These are phyloP conservation scores for Diaporthe nobilis DNA, from an alignment of 2,329 filamentous ascomycete genomes.

Conservation along the genomic window DNA sequence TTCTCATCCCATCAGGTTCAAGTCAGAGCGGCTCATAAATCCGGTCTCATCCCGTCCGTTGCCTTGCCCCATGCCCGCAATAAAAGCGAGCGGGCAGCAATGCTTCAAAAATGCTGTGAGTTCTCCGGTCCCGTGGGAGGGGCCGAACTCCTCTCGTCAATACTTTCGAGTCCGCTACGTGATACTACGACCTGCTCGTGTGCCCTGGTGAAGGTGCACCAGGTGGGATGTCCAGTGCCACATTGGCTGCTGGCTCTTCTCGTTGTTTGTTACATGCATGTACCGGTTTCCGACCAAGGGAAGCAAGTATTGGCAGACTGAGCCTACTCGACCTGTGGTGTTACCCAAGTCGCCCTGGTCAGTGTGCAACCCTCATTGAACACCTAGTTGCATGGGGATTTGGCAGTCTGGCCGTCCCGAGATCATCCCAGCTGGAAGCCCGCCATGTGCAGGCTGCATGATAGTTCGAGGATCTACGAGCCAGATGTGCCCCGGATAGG, in stretches of 20 bases:
- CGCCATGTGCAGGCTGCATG: neutral
- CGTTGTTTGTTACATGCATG: constrained; percentile 19
- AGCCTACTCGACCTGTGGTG: constrained; percentile 28
- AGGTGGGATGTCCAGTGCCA: neutral
- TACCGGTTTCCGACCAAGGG: constrained; percentile 6
- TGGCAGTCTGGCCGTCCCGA: neutral
- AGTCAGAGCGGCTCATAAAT: constrained; percentile 6
- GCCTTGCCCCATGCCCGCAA: neutral
- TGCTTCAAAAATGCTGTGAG: neutral
- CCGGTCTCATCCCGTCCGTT: constrained; percentile 1
- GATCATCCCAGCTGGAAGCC: neutral
- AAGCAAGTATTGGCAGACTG: constrained; percentile 23
- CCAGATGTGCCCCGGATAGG: neutral
- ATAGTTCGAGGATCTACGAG: too few relatives aligned
- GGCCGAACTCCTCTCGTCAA: neutral
- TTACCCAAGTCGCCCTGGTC: constrained; percentile 28
- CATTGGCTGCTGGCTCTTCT: constrained; percentile 12
- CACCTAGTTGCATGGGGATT: neutral
- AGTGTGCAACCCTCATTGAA: constrained; percentile 21
- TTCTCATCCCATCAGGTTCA: neutral
- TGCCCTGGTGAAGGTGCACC: neutral
- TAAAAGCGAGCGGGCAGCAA: neutral
- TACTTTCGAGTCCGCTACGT: neutral
- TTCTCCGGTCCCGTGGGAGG: neutral
- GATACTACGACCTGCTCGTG: neutral